These are phyloP conservation scores for Cladosporium oxysporum DNA, from an alignment of 2,329 filamentous ascomycete species.

Conservation along the genomic window DNA sequence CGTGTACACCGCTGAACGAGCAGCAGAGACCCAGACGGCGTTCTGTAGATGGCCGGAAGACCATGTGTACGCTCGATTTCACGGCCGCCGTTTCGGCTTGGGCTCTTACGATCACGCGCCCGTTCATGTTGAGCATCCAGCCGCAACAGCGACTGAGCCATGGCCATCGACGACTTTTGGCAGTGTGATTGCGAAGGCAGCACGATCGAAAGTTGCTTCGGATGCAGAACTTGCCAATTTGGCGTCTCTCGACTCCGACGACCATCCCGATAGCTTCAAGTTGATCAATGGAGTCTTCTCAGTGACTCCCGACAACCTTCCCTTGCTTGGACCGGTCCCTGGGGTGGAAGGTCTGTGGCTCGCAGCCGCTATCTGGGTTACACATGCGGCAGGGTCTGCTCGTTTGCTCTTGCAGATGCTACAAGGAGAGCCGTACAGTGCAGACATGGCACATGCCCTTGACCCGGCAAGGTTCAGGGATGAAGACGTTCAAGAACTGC, in stretches of 20 bases:
- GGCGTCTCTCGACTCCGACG: background rate
- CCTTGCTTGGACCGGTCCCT: slow-evolving; percentile 35
- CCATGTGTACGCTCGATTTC: slow-evolving; percentile 40
- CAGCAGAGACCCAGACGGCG: slow-evolving; percentile 23
- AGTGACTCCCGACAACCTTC: slow-evolving; percentile 39
- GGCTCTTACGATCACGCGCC: slow-evolving; percentile 40
- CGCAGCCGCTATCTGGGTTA: slow-evolving; percentile 41
- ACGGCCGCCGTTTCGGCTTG: slow-evolving; percentile 37
- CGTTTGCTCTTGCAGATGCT: slow-evolving; percentile 29
- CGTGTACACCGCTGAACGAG: slow-evolving; percentile 31
- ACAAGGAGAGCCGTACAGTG: background rate
- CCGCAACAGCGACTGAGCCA: slow-evolving; percentile 28
- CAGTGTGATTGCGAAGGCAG: background rate
- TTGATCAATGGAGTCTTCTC: slow-evolving; percentile 38
- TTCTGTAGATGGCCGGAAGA: slow-evolving; percentile 42
- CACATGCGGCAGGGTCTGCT: slow-evolving; percentile 39
- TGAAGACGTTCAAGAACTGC: background rate
- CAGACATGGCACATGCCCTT: background rate
- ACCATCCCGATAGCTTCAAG: background rate
- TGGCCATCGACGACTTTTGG: slow-evolving; percentile 1
- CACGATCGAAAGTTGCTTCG: background rate
- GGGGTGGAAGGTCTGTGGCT: slow-evolving; percentile 33
- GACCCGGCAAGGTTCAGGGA: background rate
- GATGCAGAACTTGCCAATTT: background rate
- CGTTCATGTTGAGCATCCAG: slow-evolving; percentile 25